These are phyloP conservation scores for Codiaeum variegatum DNA, from an alignment of 441 rosid genomes.

Conservation along the genomic window DNA sequence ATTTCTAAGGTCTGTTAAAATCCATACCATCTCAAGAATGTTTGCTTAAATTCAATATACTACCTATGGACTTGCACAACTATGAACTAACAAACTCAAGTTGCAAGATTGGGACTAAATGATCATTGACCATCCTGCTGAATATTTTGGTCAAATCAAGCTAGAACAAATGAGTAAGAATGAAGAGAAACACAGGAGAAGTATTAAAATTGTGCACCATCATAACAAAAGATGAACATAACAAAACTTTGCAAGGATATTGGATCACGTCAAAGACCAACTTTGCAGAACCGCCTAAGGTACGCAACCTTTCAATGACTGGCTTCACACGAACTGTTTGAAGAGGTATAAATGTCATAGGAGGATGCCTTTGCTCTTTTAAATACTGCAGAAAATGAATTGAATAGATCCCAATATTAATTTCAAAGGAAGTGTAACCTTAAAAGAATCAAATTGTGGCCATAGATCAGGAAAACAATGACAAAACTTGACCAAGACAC, in stretches of 20 bases:
- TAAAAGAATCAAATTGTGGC: background rate
- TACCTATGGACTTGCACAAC: background rate
- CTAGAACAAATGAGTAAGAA: background rate
- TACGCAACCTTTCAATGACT: slow-evolving; percentile 74
- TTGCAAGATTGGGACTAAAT: background rate
- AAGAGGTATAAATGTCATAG: slow-evolving; percentile 95
- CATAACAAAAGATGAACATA: background rate
- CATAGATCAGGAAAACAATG: slow-evolving; percentile 14
- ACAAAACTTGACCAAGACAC: background rate
- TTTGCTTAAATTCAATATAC: background rate
- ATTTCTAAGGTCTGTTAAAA: background rate
- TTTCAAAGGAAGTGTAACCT: slow-evolving; percentile 14
- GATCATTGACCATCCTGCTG: background rate
- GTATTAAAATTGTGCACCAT: background rate
- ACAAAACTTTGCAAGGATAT: slow-evolving; percentile 60
- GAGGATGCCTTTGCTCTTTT: slow-evolving; percentile 99
- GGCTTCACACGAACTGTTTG: slow-evolving; percentile 95
- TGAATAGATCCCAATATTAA: slow-evolving; percentile 18
- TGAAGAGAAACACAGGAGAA: background rate
- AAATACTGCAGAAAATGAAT: slow-evolving; percentile 69
- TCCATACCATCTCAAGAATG: background rate
- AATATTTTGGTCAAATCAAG: background rate
- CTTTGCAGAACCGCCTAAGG: slow-evolving; percentile 81
- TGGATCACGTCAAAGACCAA: slow-evolving; percentile 87
- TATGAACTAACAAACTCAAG: background rate